Percentiles rank a stretch among this genome's conserved stretches.
Conservation (phyloP, 2,329 filamentous ascomycete species). For the Epichloe aotearoae region DNA sequence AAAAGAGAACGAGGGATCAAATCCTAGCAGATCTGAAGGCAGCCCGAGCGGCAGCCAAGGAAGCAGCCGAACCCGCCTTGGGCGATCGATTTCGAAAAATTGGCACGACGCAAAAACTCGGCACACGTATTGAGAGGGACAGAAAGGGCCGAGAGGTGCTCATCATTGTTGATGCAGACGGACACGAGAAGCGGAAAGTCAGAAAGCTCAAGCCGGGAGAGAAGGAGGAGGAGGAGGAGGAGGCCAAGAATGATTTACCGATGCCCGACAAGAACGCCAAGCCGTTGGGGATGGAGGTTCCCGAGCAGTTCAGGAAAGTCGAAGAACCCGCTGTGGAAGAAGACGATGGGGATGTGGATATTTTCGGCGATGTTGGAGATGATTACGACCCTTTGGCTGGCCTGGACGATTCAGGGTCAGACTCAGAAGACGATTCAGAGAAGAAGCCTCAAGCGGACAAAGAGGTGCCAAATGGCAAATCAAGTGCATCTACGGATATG, state of each 20-base stretch:
- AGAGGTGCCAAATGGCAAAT: slow-evolving; percentile 5
- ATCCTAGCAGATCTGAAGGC: slow-evolving; percentile 56
- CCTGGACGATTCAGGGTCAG: slow-evolving; percentile 32
- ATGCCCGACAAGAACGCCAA: slow-evolving; percentile 42
- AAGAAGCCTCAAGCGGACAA: slow-evolving; percentile 2
- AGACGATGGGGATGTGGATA: slow-evolving; percentile 45
- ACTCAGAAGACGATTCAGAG: slow-evolving; percentile 30
- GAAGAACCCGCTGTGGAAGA: slow-evolving; percentile 27
- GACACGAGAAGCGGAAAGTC: slow-evolving; percentile 52
- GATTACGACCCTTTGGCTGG: slow-evolving; percentile 56
- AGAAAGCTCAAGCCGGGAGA: slow-evolving; percentile 33
- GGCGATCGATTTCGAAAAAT: slow-evolving; percentile 54
- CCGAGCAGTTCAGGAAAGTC: slow-evolving; percentile 40
- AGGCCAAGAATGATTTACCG: slow-evolving; percentile 29
- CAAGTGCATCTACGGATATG: slow-evolving; percentile 22
- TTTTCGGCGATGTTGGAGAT: slow-evolving; percentile 52
- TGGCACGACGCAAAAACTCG: slow-evolving; percentile 37
- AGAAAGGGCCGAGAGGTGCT: slow-evolving; percentile 48
- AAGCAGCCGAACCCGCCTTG: slow-evolving; percentile 35
- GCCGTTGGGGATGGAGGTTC: slow-evolving; percentile 53
- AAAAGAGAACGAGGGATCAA: slow-evolving; percentile 51
- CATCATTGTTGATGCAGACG: slow-evolving; percentile 53
- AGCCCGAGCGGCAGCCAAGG: slow-evolving; percentile 45
- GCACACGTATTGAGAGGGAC: slow-evolving; percentile 47
- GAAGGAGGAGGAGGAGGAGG: slow-evolving; percentile 21